Evolutionary conservation across 129 eudicot genomes (phyloP).

Genomic region (Erigeron canadensis): DNA sequence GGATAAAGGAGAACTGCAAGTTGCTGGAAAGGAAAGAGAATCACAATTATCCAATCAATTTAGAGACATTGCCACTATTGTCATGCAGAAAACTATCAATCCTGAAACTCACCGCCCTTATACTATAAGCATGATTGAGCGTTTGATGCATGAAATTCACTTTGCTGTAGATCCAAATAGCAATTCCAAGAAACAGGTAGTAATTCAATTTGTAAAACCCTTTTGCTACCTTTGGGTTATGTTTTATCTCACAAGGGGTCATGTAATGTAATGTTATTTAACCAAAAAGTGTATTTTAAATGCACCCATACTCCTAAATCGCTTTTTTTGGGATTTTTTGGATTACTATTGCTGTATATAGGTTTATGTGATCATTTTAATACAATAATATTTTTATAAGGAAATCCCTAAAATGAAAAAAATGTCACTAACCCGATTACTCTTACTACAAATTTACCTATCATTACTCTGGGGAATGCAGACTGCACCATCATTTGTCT

Average conservation of each 20-base stretch:
- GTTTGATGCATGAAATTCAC: slow-evolving; percentile 96
- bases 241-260: neutral
- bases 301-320: neutral
- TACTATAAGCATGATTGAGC: slow-evolving; percentile 98
- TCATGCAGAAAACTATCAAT: slow-evolving; percentile 91
- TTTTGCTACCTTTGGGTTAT: neutral
- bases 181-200: slow-evolving; percentile 98
- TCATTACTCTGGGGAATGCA: no score
- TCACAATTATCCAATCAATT: slow-evolving; percentile 85
- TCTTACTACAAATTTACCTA: no score
- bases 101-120: slow-evolving; percentile 93
- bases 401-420: neutral
- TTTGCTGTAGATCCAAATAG: slow-evolving; percentile 92
- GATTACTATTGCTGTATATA: neutral
- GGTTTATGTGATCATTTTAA: neutral
- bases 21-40: slow-evolving; percentile 98
- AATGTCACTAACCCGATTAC: no score
- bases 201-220: neutral
- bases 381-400: neutral
- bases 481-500: neutral
- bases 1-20: slow-evolving; percentile 98
- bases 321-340: neutral
- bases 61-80: slow-evolving; percentile 92
- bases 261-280: neutral
- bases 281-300: neutral